Evolutionary conservation across 768 basidiomycete species (phyloP).

Genomic region (Megacollybia marginata): DNA sequence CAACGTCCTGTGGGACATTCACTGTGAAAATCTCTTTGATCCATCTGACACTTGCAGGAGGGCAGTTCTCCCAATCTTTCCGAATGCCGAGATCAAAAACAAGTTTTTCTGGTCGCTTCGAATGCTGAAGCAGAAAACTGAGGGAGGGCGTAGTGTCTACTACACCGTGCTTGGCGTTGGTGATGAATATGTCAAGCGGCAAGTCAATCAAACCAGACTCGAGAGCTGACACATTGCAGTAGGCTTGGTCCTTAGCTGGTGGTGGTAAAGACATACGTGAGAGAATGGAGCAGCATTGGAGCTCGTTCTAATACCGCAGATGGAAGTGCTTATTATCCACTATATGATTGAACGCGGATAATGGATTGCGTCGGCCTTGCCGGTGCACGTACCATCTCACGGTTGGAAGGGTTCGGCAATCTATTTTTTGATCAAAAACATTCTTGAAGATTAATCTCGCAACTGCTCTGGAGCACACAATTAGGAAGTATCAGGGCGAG

Average conservation of each 20-base stretch:
- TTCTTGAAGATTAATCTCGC: no score
- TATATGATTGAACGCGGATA: no score
- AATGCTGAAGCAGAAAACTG: slow-evolving; percentile 46
- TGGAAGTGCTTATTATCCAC: no score
- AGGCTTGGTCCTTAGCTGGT: slow-evolving; percentile 37
- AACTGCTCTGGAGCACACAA: no score
- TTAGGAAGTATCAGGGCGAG: no score
- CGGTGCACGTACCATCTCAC: no score
- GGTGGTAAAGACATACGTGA: slow-evolving; percentile 23
- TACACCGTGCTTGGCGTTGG: slow-evolving; percentile 21
- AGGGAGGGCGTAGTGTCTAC: slow-evolving; percentile 34
- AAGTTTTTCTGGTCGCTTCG: slow-evolving; percentile 26
- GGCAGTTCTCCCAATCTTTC: slow-evolving; percentile 34
- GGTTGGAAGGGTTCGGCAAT: no score
- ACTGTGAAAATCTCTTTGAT: slow-evolving; percentile 18
- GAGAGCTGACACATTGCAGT: slow-evolving; percentile 47
- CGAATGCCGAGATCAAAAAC: slow-evolving; percentile 56
- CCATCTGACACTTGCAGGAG: slow-evolving; percentile 23
- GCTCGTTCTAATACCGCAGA: no score
- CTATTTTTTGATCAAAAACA: no score
- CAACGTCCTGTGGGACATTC: slow-evolving; percentile 29
- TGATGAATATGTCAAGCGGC: slow-evolving; percentile 28
- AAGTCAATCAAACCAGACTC: slow-evolving; percentile 41
- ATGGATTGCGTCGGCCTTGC: no score
- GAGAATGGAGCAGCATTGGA: no score